Evolutionary conservation across 164 flowering plant genomes (phyloP), one percentile per base, ranked within the genome.

Genomic region (Vitis riparia): DNA sequence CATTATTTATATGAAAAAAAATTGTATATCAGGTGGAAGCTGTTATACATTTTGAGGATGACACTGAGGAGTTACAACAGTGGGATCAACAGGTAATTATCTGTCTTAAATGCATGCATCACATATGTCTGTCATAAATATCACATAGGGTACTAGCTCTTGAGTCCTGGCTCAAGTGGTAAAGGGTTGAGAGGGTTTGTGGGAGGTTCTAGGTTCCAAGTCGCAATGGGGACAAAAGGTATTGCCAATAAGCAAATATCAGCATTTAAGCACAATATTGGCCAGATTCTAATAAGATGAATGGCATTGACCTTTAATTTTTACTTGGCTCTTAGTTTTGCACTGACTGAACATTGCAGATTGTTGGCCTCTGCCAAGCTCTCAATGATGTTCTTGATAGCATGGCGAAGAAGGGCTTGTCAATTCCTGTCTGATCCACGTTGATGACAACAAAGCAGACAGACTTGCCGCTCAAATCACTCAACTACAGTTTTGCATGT

Each of bases 11-110:
- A 12, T 8, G 11, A 55, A 51, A 53, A 23, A 57, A 55, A 52
- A 62, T 57, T 11, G 19, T 37, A 17, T 65, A 37, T 73, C 83
- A 95, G 98, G 98, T 93, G 57, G 98, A 96, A 79, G 93, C 94
- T 65, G 87, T 96, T 59, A 96, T 96, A 69, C 99, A 96, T 85
- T 96, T 96, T 83, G 99, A 93, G 72, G 99, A 93, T 79, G 99
- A 92, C 75, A 86, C 95, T 16, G 98, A 96, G 71, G 99, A 96
- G 81, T 76, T 96, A 78, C 97, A 91, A 76, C 97, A 81, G 59
- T 96, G 99, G 98, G 99, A 96, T 86, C 94, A 96, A 63, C 98
- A 93, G 94, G 99, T 92, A 58, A 68, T 49, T 79, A 9, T 67
- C 10, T 47, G 11, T 29, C 44, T 50, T 12, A 15, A 27, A 14